Percentiles rank a stretch among this genome's conserved stretches.
These are phyloP conservation scores for Dioscorea dumetorum DNA, from an alignment of 106 monocot species.

Conservation along the genomic window DNA sequence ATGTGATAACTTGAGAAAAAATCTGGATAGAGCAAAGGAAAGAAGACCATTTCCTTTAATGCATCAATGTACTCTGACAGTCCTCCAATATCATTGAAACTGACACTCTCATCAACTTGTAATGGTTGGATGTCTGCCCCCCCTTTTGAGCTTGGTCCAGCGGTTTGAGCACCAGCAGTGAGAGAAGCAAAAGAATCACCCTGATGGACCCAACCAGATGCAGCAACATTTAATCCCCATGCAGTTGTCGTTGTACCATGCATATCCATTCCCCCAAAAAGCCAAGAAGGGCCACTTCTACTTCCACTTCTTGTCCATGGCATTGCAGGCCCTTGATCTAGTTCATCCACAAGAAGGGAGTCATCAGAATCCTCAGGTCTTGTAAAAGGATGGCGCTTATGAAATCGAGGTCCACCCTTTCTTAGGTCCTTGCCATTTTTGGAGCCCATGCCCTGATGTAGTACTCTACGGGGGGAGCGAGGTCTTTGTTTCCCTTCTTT, in stretches of 20 bases:
- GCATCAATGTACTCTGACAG: constrained; percentile 89
- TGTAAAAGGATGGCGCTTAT: constrained; percentile 62
- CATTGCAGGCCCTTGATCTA: constrained; percentile 74
- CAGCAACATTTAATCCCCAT: constrained; percentile 80
- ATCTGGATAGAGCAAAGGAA: constrained; percentile 93
- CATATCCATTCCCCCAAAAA: constrained; percentile 82
- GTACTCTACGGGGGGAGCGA: constrained; percentile 64
- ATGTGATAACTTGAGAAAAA: constrained; percentile 95
- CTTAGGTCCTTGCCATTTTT: constrained; percentile 65
- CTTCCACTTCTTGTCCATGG: constrained; percentile 79
- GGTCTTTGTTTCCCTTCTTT: constrained; percentile 86
- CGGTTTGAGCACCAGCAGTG: constrained; percentile 72
- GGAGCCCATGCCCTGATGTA: constrained; percentile 77
- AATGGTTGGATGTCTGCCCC: constrained; percentile 97
- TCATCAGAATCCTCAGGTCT: constrained; percentile 94
- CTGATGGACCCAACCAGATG: constrained; percentile 96
- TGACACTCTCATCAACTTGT: constrained; percentile 88
- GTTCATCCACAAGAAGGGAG: constrained; percentile 95
- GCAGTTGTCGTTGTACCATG: constrained; percentile 65
- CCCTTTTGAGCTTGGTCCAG: constrained; percentile 97
- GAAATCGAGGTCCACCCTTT: constrained; percentile 67
- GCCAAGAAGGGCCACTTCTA: constrained; percentile 64
- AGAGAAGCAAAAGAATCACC: constrained; percentile 54
- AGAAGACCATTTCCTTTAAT: constrained; percentile 98
- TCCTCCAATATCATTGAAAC: constrained; percentile 96